These are phyloP conservation scores for Botryosphaeria dothidea DNA, from an alignment of 2,329 filamentous ascomycete genomes.

Conservation along the genomic window DNA sequence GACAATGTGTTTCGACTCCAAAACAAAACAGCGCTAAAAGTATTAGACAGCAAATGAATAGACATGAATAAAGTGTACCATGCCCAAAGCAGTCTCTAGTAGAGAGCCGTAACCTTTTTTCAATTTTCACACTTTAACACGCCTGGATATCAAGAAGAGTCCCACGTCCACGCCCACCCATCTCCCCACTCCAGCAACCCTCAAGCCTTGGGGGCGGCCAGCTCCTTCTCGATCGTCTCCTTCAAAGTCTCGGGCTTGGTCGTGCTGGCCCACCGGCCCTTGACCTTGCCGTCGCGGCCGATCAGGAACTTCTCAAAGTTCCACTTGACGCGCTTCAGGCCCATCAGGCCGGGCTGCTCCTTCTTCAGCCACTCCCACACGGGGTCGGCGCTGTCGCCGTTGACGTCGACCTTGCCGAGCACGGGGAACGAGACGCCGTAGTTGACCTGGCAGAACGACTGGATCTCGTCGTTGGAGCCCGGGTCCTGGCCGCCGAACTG, in stretches of 20 bases:
- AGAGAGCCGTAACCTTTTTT: neutral
- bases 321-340: slow-evolving; percentile 94
- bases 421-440: slow-evolving; percentile 93
- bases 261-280: slow-evolving; percentile 81
- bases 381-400: slow-evolving; percentile 78
- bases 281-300: slow-evolving; percentile 80
- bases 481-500: slow-evolving; percentile 94
- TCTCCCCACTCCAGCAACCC: neutral
- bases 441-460: slow-evolving; percentile 81
- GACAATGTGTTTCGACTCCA: no score
- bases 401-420: slow-evolving; percentile 90
- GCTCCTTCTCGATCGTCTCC: slow-evolving; percentile 72
- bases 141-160: slow-evolving; percentile 9
- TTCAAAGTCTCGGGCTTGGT: slow-evolving; percentile 84
- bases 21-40: neutral
- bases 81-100: neutral
- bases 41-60: neutral
- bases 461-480: slow-evolving; percentile 65
- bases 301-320: slow-evolving; percentile 99
- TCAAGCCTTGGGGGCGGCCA: slow-evolving; percentile 36
- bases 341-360: slow-evolving; percentile 77
- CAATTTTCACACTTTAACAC: neutral
- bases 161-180: neutral
- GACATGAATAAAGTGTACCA: neutral
- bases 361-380: slow-evolving; percentile 75